phyloP scores from a whole-genome alignment of 768 basidiomycete species.

The Termitomyces sp. region DNA sequence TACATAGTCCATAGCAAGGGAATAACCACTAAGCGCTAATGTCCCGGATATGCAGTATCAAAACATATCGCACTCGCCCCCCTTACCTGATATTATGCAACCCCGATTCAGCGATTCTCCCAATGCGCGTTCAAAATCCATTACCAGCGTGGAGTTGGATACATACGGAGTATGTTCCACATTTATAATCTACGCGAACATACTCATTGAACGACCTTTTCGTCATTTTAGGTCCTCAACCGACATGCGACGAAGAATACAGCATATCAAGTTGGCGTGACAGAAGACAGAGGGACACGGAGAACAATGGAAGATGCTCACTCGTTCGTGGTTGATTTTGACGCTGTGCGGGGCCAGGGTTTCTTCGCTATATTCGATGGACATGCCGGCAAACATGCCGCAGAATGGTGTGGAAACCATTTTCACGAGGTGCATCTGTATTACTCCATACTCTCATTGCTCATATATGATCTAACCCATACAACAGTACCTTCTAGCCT shows the following conservation, averaged over 20 bases:
- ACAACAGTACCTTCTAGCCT: conserved; percentile 54
- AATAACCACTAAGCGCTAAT: not conserved
- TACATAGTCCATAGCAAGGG: not conserved
- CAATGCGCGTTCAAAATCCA: conserved; percentile 80
- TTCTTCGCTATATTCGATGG: conserved; percentile 99
- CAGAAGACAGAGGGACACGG: conserved; percentile 87
- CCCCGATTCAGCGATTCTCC: conserved; percentile 56
- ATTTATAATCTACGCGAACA: not conserved
- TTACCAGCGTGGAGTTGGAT: conserved; percentile 74
- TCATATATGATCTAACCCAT: not conserved
- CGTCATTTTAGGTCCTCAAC: conserved; percentile 57
- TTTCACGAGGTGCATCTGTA: conserved; percentile 77
- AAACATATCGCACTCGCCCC: not conserved
- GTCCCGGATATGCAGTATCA: not conserved
- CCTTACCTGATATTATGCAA: conserved; percentile 24
- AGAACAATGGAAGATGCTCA: conserved; percentile 98
- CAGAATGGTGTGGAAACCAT: conserved; percentile 97
- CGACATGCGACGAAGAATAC: conserved; percentile 68
- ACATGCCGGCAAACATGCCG: conserved; percentile 97
- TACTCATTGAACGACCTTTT: conserved; percentile 1
- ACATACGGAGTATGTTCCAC: conserved; percentile 66
- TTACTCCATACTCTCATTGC: not conserved
- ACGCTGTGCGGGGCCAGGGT: conserved; percentile 87
- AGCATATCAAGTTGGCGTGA: conserved; percentile 67
- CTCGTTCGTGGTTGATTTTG: conserved; percentile 95